Evolutionary conservation across 2,329 filamentous ascomycete species (phyloP), one percentile per base, ranked within the genome.

Genomic region (Verticillium tricorpus): DNA sequence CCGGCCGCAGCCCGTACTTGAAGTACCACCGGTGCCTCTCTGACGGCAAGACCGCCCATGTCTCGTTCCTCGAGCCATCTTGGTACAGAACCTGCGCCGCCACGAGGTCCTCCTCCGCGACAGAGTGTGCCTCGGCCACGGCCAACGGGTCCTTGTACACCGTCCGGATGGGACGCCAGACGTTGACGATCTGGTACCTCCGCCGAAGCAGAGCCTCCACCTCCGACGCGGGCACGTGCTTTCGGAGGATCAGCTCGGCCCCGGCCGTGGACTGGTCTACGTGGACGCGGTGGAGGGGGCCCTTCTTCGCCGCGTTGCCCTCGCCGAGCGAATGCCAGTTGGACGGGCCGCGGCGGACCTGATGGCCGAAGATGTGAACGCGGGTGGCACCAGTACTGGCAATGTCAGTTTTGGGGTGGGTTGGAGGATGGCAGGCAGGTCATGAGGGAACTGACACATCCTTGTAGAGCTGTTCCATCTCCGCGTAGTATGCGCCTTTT

Each of bases 241-340:
- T 60, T 19, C 62, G 57, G 14, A 63, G 61, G 4, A 65, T 59
- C 11, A 63, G 60, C 31, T 61, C 62, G 1, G 80, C 74, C 0
- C 80, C 80, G 1, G 63, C 17, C 68, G 84, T 83, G 3, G 82
- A 81, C 68, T 87, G 83, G 69, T 87, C 84, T 64, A 86, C 84
- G 69, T 87, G 85, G 2, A 85, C 63, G 2, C 63, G 60, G 34
- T 65, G 64, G 9, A 65, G 56, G 8, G 64, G 64, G 34, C 63
- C 85, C 80, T 72, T 91, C 82, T 56, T 77, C 71, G 73, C n/a
- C 81, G 79, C 63, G 72, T 79, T 82, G 86, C 86, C 1, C 83
- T 85, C 50, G 78, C 85, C 81, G 80, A 87, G 64, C 67, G 88
- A 89, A 69, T 85, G 83, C 86, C 87, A 91, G 55, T 72, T 66